Evolutionary conservation across 176 grass and related monocot species (phyloP).

Genomic region (Eleusine indica): DNA sequence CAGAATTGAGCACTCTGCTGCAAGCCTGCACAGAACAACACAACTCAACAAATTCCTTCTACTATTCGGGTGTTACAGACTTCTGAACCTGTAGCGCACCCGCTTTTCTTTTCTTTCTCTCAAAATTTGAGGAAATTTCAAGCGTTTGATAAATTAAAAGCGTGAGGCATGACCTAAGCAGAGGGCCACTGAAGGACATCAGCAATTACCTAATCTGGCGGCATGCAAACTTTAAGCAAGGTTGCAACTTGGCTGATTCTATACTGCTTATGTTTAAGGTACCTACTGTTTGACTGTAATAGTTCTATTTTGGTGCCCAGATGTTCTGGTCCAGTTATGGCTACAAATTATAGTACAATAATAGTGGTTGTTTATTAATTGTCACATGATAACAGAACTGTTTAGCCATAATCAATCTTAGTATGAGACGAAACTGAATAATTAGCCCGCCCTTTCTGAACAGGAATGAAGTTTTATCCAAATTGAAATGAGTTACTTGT

Average conservation of each 20-base stretch:
- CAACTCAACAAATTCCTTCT: no score
- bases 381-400: no score
- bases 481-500: background rate
- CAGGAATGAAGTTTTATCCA: background rate
- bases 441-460: background rate
- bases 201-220: slow-evolving; percentile 2
- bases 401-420: no score
- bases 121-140: background rate
- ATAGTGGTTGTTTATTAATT: no score
- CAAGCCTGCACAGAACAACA: no score
- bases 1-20: no score
- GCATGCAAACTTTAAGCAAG: slow-evolving; percentile 10
- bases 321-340: background rate
- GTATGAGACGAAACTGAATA: background rate
- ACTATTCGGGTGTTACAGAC: no score
- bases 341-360: background rate
- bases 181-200: background rate
- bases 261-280: slow-evolving; percentile 2
- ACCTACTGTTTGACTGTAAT: background rate
- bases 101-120: no score
- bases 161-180: slow-evolving; percentile 16
- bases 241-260: slow-evolving; percentile 14
- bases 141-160: background rate
- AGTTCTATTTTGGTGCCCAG: background rate
- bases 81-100: no score